Evolutionary conservation across 768 basidiomycete species (phyloP).

Genomic region (Hemileccinum impolitum): DNA sequence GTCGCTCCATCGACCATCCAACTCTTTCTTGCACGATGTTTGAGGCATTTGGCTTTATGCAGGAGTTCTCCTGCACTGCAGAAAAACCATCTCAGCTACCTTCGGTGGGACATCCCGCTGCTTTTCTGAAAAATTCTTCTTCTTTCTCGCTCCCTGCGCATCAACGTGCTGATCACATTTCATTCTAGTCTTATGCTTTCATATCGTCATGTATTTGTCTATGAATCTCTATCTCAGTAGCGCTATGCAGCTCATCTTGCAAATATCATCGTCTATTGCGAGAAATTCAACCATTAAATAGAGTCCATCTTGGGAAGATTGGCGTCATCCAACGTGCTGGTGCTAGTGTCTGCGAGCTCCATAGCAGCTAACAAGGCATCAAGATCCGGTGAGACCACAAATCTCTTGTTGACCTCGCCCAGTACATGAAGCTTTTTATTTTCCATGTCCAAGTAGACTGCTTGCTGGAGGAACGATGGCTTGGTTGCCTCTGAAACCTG

Average conservation of each 20-base stretch:
- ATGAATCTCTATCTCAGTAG: neutral
- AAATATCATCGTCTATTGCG: too few relatives aligned
- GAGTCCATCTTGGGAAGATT: constrained; percentile 55
- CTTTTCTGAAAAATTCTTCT: constrained; percentile 39
- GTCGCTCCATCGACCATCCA: constrained; percentile 22
- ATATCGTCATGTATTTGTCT: too few relatives aligned
- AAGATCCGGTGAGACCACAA: constrained; percentile 80
- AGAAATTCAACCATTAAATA: neutral
- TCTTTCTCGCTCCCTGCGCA: neutral
- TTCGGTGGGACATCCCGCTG: constrained; percentile 58
- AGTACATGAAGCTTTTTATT: constrained; percentile 64
- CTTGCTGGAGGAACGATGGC: constrained; percentile 86
- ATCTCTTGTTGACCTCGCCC: constrained; percentile 85
- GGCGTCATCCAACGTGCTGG: constrained; percentile 39
- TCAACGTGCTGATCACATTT: constrained; percentile 10
- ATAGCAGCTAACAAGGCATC: constrained; percentile 68
- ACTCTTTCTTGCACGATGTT: constrained; percentile 63
- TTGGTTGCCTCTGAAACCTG: constrained; percentile 82
- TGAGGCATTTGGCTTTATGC: constrained; percentile 95
- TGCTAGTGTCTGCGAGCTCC: constrained; percentile 45
- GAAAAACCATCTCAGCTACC: constrained; percentile 89
- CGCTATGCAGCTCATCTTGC: neutral
- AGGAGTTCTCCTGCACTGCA: constrained; percentile 64
- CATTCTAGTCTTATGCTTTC: constrained; percentile 35
- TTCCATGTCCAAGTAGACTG: constrained; percentile 63